Evolutionary conservation across 139 green algal genomes (phyloP).

Genomic region (Coccomyxa sp.): DNA sequence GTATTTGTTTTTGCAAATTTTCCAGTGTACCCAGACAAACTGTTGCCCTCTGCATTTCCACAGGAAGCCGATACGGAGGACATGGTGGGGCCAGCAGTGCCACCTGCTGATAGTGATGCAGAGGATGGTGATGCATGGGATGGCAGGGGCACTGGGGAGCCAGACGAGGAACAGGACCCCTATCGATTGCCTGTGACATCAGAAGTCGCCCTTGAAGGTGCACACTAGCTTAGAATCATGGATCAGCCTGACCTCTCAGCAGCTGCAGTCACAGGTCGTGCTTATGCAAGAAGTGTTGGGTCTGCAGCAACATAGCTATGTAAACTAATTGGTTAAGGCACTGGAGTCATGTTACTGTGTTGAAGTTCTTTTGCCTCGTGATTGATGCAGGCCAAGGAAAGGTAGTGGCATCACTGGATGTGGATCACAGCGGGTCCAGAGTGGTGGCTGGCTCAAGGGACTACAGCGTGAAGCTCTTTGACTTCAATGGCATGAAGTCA

Average conservation of each 20-base stretch:
- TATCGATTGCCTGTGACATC: conserved; percentile 64
- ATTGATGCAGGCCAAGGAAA: conserved; percentile 48
- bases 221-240: conserved; percentile 6
- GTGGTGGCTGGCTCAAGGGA: conserved; percentile 75
- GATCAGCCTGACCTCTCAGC: background rate
- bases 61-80: conserved; percentile 10
- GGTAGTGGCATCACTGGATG: conserved; percentile 63
- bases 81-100: background rate
- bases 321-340: too few relatives aligned
- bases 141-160: conserved; percentile 11
- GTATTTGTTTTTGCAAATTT: conserved; percentile 8
- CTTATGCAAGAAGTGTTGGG: too few relatives aligned
- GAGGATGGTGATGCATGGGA: conserved; percentile 10
- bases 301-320: background rate
- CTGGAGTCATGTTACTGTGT: background rate
- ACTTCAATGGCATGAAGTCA: conserved; percentile 91
- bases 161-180: conserved; percentile 38
- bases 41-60: background rate
- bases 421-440: conserved; percentile 72
- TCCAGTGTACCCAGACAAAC: background rate
- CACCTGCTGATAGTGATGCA: background rate
- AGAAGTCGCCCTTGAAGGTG: conserved; percentile 50
- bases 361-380: background rate
- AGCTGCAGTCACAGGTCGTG: background rate
- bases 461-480: conserved; percentile 77